Evolutionary conservation across 495 filamentous ascomycete species (phyloP).

Genomic region (Amphirosellinia nigrospora): DNA sequence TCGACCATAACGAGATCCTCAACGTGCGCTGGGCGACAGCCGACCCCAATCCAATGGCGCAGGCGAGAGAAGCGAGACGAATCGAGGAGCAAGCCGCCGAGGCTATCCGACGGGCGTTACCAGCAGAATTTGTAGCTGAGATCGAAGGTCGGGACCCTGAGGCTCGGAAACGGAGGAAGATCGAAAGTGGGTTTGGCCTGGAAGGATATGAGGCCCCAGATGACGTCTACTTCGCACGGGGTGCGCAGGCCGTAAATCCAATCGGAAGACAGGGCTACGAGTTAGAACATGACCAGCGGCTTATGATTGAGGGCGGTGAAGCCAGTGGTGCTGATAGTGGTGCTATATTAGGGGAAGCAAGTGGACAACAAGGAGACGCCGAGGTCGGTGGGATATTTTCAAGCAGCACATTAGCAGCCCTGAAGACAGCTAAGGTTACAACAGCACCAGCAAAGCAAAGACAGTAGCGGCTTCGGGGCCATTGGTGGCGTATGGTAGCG

Average conservation of each 20-base stretch:
- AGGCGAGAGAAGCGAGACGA: conserved; percentile 85
- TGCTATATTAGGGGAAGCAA: conserved; percentile 49
- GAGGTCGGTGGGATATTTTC: conserved; percentile 77
- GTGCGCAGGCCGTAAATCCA: conserved; percentile 63
- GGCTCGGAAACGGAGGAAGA: conserved; percentile 82
- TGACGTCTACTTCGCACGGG: conserved; percentile 87
- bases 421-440: conserved; percentile 61
- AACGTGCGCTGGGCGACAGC: conserved; percentile 98
- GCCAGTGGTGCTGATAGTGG: conserved; percentile 12
- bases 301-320: conserved; percentile 56
- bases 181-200: conserved; percentile 88
- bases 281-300: conserved; percentile 53
- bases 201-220: conserved; percentile 94
- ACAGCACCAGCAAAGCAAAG: conserved; percentile 58
- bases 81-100: conserved; percentile 99
- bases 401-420: conserved; percentile 74
- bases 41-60: conserved; percentile 94
- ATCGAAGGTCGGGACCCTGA: conserved; percentile 90
- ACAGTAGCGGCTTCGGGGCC: conserved; percentile 61
- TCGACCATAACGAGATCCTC: conserved; percentile 88
- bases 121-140: conserved; percentile 89
- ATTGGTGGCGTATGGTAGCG: conserved; percentile 89
- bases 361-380: conserved; percentile 44
- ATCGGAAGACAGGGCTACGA: conserved; percentile 57
- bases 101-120: conserved; percentile 88